These are phyloP conservation scores for Metschnikowia hibisci DNA, from an alignment of 805 yeast species.

Conservation along the genomic window DNA sequence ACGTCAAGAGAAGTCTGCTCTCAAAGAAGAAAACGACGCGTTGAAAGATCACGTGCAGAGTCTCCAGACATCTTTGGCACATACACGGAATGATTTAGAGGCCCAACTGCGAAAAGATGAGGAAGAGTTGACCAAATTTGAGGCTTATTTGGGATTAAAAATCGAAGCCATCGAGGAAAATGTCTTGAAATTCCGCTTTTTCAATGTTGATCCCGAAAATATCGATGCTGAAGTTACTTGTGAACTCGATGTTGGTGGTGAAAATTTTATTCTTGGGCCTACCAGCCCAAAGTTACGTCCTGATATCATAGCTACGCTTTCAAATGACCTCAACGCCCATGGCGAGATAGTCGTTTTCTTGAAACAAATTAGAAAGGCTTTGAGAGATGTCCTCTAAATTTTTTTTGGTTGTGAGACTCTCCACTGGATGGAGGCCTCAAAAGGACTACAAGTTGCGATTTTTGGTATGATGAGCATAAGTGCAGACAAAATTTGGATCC, in stretches of 20 bases:
- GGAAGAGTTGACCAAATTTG: slow-evolving; percentile 52
- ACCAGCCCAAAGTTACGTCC: slow-evolving; percentile 14
- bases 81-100: slow-evolving; percentile 32
- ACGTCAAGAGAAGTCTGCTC: not conserved
- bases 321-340: slow-evolving; percentile 11
- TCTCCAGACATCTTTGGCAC: slow-evolving; percentile 28
- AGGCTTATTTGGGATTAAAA: slow-evolving; percentile 50
- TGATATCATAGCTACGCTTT: slow-evolving; percentile 8
- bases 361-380: slow-evolving; percentile 11
- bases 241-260: slow-evolving; percentile 44
- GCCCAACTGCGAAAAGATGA: slow-evolving; percentile 45
- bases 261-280: slow-evolving; percentile 14
- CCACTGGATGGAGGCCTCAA: not conserved
- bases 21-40: slow-evolving; percentile 1
- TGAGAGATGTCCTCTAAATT: slow-evolving; percentile 5
- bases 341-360: slow-evolving; percentile 16
- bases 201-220: slow-evolving; percentile 44
- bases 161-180: slow-evolving; percentile 50
- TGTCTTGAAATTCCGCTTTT: slow-evolving; percentile 46
- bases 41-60: slow-evolving; percentile 32
- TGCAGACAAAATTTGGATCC: no score
- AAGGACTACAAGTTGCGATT: no score
- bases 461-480: no score
- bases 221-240: slow-evolving; percentile 40
- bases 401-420: not conserved